Conservation (phyloP, 768 basidiomycete genomes). For the Tulasnella sp. region DNA sequence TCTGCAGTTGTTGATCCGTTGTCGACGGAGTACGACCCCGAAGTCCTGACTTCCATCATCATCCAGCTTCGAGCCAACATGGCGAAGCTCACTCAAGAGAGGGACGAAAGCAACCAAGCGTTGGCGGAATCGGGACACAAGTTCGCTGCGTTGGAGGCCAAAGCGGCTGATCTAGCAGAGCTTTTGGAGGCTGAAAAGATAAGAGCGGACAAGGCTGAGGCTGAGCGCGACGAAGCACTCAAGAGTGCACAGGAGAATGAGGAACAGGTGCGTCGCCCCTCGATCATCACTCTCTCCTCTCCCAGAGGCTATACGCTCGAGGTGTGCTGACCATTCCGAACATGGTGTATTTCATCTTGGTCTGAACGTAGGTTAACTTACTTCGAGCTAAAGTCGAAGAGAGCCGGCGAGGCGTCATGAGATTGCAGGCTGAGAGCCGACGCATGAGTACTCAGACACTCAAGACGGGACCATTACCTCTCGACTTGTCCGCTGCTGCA, state of each 20-base stretch:
- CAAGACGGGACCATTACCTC: slow-evolving; percentile 45
- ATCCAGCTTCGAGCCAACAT: slow-evolving; percentile 66
- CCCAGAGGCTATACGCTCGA: neutral
- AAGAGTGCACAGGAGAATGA: slow-evolving; percentile 58
- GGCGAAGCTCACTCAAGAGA: slow-evolving; percentile 60
- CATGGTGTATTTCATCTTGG: neutral
- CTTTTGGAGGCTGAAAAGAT: slow-evolving; percentile 27
- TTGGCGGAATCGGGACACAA: slow-evolving; percentile 56
- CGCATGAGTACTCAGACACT: slow-evolving; percentile 18
- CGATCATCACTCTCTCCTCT: neutral
- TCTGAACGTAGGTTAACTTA: slow-evolving; percentile 53
- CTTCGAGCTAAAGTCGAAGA: slow-evolving; percentile 83
- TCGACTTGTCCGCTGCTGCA: slow-evolving; percentile 56
- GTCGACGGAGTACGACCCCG: slow-evolving; percentile 56
- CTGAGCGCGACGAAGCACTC: slow-evolving; percentile 32
- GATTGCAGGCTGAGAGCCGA: slow-evolving; percentile 67
- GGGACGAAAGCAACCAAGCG: slow-evolving; percentile 58
- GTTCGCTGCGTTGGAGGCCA: slow-evolving; percentile 55
- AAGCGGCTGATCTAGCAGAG: slow-evolving; percentile 45
- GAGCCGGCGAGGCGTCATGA: slow-evolving; percentile 77
- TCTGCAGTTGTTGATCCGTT: slow-evolving; percentile 29
- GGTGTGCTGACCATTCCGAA: neutral
- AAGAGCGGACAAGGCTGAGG: slow-evolving; percentile 24
- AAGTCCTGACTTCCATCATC: slow-evolving; percentile 71
- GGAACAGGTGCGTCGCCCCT: slow-evolving; percentile 43